Evolutionary conservation across 1,139 yeast genomes (phyloP), one percentile per base, ranked within the genome.

Genomic region (Geotrichum restrictum): DNA sequence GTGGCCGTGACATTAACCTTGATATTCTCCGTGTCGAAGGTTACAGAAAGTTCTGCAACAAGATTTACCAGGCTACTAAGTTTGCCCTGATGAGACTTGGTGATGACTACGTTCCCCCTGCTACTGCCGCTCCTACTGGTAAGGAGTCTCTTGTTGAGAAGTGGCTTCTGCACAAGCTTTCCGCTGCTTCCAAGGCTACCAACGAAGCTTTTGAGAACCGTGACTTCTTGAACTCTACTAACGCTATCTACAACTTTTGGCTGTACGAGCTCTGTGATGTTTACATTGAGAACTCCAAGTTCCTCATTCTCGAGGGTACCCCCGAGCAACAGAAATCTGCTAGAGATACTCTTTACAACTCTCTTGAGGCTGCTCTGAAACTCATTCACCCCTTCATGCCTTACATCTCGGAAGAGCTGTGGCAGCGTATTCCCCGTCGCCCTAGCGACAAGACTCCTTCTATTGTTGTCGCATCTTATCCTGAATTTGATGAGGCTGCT

Each of bases 311-410:
- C 66, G 97, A 91, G 71, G 98, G 98, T 64, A 79, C 94, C 42
- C 82, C 80, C 33, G 84, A 74, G 60, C 95, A 91, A 75, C 79
- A 83, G 76, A 80, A 80, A 69, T 86, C 95, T 55, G 98, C 98
- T 32, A 88, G 85, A 74, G 94, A 91, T 69, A 93, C 98, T 32
- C 78, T 93, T 63, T 93, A 89, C 81, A 88, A 94, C 37, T 81
- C 95, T 74, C 79, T 93, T 62, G 98, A 93, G 67, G 86, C 88
- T 60, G 97, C 97, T 16, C 79, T 93, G 75, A 85, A 80, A 70
- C 72, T 93, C 75, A 93, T 91, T 64, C 98, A 93, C 69, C 98
- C 98, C 70, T 93, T 88, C 77, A 93, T 93, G 98, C 98, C 98
- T 48, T 93, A 81, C 69, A 77, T 93, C 60, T 83, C 98, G 49